A percentile compares a stretch with the other conserved stretches of the same genome.
These are phyloP conservation scores for Hypoxylon sp. DNA, from an alignment of 2,329 filamentous ascomycete species.

Conservation along the genomic window DNA sequence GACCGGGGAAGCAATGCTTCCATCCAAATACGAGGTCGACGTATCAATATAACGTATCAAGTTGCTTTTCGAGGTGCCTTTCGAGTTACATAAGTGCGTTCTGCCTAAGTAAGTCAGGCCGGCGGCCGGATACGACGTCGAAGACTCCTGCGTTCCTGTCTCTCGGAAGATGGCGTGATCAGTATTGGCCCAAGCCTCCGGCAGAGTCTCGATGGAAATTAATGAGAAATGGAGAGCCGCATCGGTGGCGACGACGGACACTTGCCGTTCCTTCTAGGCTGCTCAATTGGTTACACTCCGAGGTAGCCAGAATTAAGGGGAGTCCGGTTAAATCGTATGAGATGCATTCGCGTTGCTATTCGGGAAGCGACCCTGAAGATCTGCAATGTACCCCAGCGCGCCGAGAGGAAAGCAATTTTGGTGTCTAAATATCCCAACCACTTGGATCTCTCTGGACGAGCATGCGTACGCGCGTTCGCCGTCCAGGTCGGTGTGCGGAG, in stretches of 20 bases:
- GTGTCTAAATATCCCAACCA: slow-evolving; percentile 25
- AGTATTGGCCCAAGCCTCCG: slow-evolving; percentile 28
- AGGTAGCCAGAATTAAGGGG: slow-evolving; percentile 34
- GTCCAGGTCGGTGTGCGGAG: slow-evolving; percentile 18
- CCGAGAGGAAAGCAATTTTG: slow-evolving; percentile 17
- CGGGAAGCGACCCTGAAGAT: slow-evolving; percentile 31
- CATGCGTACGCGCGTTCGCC: slow-evolving; percentile 30
- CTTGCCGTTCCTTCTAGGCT: slow-evolving; percentile 34
- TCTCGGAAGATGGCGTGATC: slow-evolving; percentile 35
- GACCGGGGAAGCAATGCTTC: not conserved
- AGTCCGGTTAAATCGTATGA: slow-evolving; percentile 38
- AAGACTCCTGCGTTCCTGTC: slow-evolving; percentile 8
- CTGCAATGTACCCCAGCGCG: slow-evolving; percentile 27
- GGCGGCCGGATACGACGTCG: slow-evolving; percentile 24
- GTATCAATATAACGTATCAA: slow-evolving; percentile 8
- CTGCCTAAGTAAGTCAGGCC: slow-evolving; percentile 32
- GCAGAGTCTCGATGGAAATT: slow-evolving; percentile 20
- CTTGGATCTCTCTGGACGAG: slow-evolving; percentile 14
- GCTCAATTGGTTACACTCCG: slow-evolving; percentile 31
- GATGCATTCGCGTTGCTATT: slow-evolving; percentile 14
- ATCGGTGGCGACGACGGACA: slow-evolving; percentile 21
- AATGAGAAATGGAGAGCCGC: slow-evolving; percentile 25
- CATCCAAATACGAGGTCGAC: not conserved
- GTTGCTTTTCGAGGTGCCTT: not conserved
- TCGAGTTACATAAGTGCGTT: slow-evolving; percentile 31